Percentiles rank a stretch among this genome's conserved stretches.
Conservation (phyloP, 345 rosid species). For the Dimocarpus longan region DNA sequence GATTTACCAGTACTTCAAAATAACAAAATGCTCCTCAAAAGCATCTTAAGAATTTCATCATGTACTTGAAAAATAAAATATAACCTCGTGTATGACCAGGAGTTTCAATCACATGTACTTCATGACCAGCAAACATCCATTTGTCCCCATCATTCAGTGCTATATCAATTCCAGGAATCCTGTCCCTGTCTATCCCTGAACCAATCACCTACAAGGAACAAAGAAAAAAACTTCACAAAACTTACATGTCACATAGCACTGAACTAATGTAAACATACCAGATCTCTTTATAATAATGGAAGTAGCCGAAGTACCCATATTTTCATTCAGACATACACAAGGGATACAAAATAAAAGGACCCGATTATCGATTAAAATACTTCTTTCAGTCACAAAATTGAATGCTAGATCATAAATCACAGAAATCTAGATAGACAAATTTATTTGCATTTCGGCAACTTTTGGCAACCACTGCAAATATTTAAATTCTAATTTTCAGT, state of each 20-base stretch:
- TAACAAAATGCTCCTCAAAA: neutral
- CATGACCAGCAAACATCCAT: slow-evolving; percentile 99
- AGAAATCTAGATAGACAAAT: neutral
- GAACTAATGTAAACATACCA: neutral
- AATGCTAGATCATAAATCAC: neutral
- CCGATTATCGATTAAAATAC: neutral
- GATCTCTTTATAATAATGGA: neutral
- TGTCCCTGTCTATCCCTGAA: slow-evolving; percentile 67
- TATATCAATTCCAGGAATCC: slow-evolving; percentile 94
- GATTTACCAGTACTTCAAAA: neutral
- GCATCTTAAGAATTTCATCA: slow-evolving; percentile 16
- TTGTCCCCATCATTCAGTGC: slow-evolving; percentile 79
- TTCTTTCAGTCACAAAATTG: slow-evolving; percentile 7
- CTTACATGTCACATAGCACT: neutral
- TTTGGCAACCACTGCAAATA: neutral
- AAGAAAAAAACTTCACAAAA: slow-evolving; percentile 12
- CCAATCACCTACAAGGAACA: slow-evolving; percentile 83
- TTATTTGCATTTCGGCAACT: neutral
- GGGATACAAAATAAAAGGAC: neutral
- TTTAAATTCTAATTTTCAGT: neutral
- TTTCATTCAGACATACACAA: neutral
- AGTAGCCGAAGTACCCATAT: neutral
- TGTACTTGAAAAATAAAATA: slow-evolving; percentile 14
- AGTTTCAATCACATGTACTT: slow-evolving; percentile 79
- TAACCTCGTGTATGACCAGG: slow-evolving; percentile 98